Conservation (phyloP, 2,329 filamentous ascomycete species). For the Orbilia ellipsospora region DNA sequence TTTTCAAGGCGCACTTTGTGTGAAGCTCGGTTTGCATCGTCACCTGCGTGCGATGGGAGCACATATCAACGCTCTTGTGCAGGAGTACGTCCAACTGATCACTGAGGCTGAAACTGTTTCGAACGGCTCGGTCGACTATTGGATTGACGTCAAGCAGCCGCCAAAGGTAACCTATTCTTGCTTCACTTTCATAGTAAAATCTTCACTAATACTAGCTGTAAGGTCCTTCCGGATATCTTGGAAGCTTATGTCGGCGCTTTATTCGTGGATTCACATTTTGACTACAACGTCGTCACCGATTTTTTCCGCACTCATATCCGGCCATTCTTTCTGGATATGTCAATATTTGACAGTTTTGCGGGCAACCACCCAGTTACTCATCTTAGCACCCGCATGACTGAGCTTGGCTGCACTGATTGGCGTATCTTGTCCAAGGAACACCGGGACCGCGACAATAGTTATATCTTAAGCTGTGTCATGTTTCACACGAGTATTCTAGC, state of each 20-base stretch:
- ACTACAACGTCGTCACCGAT: constrained; percentile 75
- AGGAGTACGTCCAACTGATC: constrained; percentile 71
- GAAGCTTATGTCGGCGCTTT: constrained; percentile 90
- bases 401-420: constrained; percentile 64
- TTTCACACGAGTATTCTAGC: constrained; percentile 78
- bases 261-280: constrained; percentile 87
- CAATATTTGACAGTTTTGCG: constrained; percentile 84
- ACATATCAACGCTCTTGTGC: constrained; percentile 66
- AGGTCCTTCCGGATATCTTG: constrained; percentile 82
- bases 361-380: constrained; percentile 84
- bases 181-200: neutral
- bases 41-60: constrained; percentile 71
- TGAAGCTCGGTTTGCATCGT: constrained; percentile 79
- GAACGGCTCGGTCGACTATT: constrained; percentile 73
- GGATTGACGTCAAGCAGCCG: constrained; percentile 71
- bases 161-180: constrained; percentile 68
- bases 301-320: constrained; percentile 83
- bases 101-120: constrained; percentile 67
- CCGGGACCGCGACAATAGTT: constrained; percentile 65
- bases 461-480: constrained; percentile 77
- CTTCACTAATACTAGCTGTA: constrained; percentile 15
- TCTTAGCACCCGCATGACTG: constrained; percentile 64
- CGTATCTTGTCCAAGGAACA: constrained; percentile 69
- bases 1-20: constrained; percentile 84
- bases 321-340: constrained; percentile 86